Percentiles rank a stretch among this genome's conserved stretches.
Conservation (phyloP, 306 rosid genomes). For the Lithocarpus polystachyus region DNA sequence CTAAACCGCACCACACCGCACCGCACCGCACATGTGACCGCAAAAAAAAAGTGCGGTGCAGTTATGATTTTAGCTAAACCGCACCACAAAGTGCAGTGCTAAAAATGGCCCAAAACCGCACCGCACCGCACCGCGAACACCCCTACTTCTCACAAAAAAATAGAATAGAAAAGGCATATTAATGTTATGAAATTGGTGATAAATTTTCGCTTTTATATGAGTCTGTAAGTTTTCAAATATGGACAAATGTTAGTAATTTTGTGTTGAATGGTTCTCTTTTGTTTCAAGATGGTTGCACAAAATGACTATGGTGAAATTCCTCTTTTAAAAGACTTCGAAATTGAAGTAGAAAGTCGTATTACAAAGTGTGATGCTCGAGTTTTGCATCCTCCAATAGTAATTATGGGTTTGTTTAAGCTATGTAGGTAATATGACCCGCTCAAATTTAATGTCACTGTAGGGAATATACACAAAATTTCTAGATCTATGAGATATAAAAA, state of each 20-base stretch:
- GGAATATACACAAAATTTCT: no score
- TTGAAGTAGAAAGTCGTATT: constrained; percentile 9
- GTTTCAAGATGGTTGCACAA: constrained; percentile 5
- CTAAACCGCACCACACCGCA: no score
- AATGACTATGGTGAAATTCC: not conserved
- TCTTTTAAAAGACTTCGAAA: constrained; percentile 31
- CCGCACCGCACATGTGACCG: no score
- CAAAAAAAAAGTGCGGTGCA: no score
- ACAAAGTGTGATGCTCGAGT: constrained; percentile 34
- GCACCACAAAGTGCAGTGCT: no score
- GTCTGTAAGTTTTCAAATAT: not conserved
- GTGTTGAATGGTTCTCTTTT: not conserved
- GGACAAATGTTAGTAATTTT: not conserved
- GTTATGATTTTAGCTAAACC: no score
- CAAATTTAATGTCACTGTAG: not conserved
- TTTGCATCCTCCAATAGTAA: constrained; percentile 42
- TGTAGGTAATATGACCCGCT: not conserved
- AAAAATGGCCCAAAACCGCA: no score
- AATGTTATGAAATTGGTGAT: not conserved
- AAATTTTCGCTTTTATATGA: not conserved
- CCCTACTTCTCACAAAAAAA: not conserved
- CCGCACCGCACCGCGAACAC: no score
- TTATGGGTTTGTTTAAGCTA: not conserved
- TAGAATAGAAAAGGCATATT: constrained; percentile 1
- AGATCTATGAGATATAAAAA: no score